phyloP scores from a whole-genome alignment of 2,329 filamentous ascomycete genomes.

The Ophiostoma fasciatum region DNA sequence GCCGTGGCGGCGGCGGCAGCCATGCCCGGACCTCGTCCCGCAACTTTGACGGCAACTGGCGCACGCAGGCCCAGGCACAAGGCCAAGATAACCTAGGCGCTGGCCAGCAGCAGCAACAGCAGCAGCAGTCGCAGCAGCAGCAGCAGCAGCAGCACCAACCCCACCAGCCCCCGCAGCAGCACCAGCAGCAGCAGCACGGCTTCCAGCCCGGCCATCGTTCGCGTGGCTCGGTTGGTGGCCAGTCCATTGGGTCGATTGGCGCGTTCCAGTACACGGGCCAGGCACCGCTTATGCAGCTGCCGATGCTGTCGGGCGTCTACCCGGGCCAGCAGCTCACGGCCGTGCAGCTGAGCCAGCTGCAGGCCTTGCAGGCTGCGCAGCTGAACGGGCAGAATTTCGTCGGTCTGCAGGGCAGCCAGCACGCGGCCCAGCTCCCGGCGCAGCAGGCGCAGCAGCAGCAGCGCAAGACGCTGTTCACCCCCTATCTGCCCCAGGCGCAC shows the following conservation, averaged over 20 bases:
- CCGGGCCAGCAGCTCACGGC: conserved; percentile 70
- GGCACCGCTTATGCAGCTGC: conserved; percentile 74
- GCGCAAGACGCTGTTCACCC: conserved; percentile 95
- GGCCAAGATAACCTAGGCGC: conserved; percentile 41
- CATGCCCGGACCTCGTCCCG: conserved; percentile 74
- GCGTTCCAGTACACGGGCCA: conserved; percentile 82
- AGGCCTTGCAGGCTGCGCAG: conserved; percentile 81
- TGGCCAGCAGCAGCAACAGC: conserved; percentile 23
- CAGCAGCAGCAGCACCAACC: conserved; percentile 39
- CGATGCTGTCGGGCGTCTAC: conserved; percentile 73
- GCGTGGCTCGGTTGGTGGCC: conserved; percentile 70
- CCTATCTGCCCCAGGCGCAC: conserved; percentile 88
- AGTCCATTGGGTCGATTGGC: conserved; percentile 69
- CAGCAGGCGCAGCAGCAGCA: conserved; percentile 73
- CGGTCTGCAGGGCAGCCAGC: conserved; percentile 54
- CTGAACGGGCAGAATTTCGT: conserved; percentile 67
- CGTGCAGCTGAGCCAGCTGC: conserved; percentile 77
- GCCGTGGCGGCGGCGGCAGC: conserved; percentile 64
- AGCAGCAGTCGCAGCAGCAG: conserved; percentile 36
- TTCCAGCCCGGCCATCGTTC: conserved; percentile 90
- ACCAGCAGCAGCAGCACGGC: conserved; percentile 24
- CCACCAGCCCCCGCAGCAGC: conserved; percentile 38
- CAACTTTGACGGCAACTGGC: conserved; percentile 98
- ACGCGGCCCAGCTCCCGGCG: conserved; percentile 56
- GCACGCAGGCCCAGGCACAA: conserved; percentile 57